Conservation (phyloP, 2,329 filamentous ascomycete species). For the Apiospora sp. region DNA sequence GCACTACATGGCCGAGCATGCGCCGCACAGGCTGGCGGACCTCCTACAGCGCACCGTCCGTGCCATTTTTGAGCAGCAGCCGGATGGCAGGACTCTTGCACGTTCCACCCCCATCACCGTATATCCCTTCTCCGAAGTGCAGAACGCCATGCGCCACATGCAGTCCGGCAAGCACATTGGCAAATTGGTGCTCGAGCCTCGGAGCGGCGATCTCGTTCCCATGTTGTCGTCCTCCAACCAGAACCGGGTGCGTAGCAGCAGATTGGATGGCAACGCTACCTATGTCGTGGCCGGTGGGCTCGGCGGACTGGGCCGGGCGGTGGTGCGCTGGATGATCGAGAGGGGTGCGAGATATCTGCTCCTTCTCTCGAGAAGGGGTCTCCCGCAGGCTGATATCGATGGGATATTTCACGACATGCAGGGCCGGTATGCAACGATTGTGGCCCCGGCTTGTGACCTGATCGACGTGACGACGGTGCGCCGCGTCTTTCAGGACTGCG, state of each 20-base stretch:
- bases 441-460: no score
- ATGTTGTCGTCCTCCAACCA: not conserved
- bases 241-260: not conserved
- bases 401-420: no score
- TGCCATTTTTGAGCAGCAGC: not conserved
- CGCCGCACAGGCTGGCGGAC: no score
- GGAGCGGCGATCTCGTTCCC: not conserved
- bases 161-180: not conserved
- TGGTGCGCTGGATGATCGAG: slow-evolving; percentile 56
- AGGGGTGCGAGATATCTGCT: slow-evolving; percentile 58
- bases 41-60: not conserved
- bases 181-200: not conserved
- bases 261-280: slow-evolving; percentile 45
- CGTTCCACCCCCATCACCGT: no score
- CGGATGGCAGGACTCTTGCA: no score
- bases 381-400: no score
- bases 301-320: slow-evolving; percentile 57
- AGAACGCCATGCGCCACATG: not conserved
- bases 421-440: no score
- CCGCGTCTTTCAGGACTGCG: no score
- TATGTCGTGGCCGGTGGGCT: slow-evolving; percentile 61
- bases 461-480: no score
- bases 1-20: no score
- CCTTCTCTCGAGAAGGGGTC: slow-evolving; percentile 49
- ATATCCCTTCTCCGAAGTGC: not conserved